A percentile compares a stretch with the other conserved stretches of the same genome.
Conservation (phyloP, 2,329 filamentous ascomycete species). For the Phoma herbarum region DNA sequence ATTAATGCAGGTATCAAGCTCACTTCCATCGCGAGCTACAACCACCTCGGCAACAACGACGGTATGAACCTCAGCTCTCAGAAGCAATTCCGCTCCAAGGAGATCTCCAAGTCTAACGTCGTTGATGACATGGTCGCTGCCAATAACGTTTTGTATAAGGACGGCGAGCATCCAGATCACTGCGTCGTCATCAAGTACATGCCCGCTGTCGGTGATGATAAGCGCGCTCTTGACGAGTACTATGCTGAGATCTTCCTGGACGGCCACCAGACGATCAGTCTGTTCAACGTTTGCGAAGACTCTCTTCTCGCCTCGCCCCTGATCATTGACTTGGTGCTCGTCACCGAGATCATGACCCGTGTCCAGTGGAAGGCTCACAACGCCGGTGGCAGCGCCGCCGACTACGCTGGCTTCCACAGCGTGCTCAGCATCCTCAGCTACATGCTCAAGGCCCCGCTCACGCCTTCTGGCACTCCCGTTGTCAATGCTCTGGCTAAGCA, state of each 20-base stretch:
- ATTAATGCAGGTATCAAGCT: slow-evolving; percentile 99
- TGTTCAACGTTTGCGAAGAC: slow-evolving; percentile 99
- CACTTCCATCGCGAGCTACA: slow-evolving; percentile 98
- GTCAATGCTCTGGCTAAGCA: slow-evolving; percentile 97
- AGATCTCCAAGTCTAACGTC: slow-evolving; percentile 99
- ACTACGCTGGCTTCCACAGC: slow-evolving; percentile 94
- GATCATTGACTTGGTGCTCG: slow-evolving; percentile 94
- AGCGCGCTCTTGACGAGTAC: slow-evolving; percentile 98
- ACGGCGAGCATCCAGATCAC: slow-evolving; percentile 95
- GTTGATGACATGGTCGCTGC: slow-evolving; percentile 99
- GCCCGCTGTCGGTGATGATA: slow-evolving; percentile 98
- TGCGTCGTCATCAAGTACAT: slow-evolving; percentile 99
- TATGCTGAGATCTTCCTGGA: slow-evolving; percentile 99
- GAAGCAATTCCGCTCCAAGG: slow-evolving; percentile 98
- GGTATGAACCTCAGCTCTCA: slow-evolving; percentile 98
- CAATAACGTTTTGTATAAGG: slow-evolving; percentile 87
- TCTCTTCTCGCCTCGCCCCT: slow-evolving; percentile 93
- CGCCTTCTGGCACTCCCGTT: slow-evolving; percentile 92
- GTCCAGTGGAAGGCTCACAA: slow-evolving; percentile 82
- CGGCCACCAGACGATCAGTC: slow-evolving; percentile 95
- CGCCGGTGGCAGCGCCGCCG: slow-evolving; percentile 63
- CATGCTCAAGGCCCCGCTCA: slow-evolving; percentile 96
- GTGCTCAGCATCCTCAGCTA: slow-evolving; percentile 97
- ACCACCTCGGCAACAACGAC: slow-evolving; percentile 99
- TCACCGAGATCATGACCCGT: slow-evolving; percentile 98